These are phyloP conservation scores for Hemileccinum impolitum DNA, from an alignment of 768 basidiomycete genomes.

Conservation along the genomic window DNA sequence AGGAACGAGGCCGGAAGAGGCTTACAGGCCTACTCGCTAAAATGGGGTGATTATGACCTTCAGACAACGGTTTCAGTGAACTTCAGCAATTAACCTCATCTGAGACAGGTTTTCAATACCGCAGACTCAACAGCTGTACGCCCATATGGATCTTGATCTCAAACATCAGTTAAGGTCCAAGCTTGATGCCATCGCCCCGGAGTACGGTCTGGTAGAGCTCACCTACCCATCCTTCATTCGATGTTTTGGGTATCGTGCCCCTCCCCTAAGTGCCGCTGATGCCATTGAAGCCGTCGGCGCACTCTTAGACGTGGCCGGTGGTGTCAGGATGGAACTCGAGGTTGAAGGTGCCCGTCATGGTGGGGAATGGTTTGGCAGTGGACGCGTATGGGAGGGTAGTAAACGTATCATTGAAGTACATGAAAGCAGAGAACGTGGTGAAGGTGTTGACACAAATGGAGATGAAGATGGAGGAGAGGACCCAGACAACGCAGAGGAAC, in stretches of 20 bases:
- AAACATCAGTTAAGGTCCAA: constrained; percentile 78
- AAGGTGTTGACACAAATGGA: constrained; percentile 25
- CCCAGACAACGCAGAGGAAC: constrained; percentile 33
- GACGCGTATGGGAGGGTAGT: constrained; percentile 68
- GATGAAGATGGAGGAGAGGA: constrained; percentile 23
- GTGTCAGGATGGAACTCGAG: constrained; percentile 88
- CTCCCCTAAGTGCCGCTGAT: constrained; percentile 89
- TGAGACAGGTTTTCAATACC: constrained; percentile 78
- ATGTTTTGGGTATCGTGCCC: constrained; percentile 84
- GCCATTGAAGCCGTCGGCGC: constrained; percentile 88
- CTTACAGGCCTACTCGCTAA: constrained; percentile 92
- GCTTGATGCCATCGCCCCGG: constrained; percentile 86
- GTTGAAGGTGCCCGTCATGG: constrained; percentile 84
- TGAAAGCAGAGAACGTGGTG: constrained; percentile 30
- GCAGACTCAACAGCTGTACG: constrained; percentile 90
- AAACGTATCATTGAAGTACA: constrained; percentile 35
- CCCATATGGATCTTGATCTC: constrained; percentile 96
- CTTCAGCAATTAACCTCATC: constrained; percentile 7
- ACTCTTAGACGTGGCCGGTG: constrained; percentile 86
- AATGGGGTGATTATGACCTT: constrained; percentile 75
- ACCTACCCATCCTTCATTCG: constrained; percentile 92
- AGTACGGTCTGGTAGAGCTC: constrained; percentile 92
- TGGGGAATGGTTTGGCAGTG: constrained; percentile 94
- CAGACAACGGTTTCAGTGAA: background rate
- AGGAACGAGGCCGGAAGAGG: constrained; percentile 85